A percentile compares a stretch with the other conserved stretches of the same genome.
These are phyloP conservation scores for Nemania sp. DNA, from an alignment of 2,329 filamentous ascomycete genomes.

Conservation along the genomic window DNA sequence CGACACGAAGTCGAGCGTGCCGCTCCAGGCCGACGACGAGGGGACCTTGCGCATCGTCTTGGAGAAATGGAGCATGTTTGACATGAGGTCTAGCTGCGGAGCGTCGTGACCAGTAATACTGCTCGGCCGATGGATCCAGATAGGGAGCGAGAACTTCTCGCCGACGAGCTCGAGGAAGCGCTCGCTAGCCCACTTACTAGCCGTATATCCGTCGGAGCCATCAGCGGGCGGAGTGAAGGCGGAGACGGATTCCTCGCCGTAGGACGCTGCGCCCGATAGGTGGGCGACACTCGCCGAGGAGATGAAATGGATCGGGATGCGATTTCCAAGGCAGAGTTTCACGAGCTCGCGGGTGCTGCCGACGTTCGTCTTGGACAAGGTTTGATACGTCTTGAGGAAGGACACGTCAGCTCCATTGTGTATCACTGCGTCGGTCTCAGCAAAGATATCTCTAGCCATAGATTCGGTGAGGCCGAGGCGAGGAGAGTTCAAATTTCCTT, in stretches of 20 bases:
- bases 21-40: background rate
- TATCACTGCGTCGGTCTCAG: slow-evolving; percentile 51
- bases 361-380: slow-evolving; percentile 43
- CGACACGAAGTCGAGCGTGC: background rate
- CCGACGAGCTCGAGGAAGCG: slow-evolving; percentile 26
- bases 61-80: background rate
- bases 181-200: slow-evolving; percentile 32
- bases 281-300: slow-evolving; percentile 5
- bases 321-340: background rate
- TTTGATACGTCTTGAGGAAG: slow-evolving; percentile 44
- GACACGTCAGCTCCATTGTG: slow-evolving; percentile 53
- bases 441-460: background rate
- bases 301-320: slow-evolving; percentile 15
- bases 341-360: background rate
- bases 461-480: slow-evolving; percentile 1
- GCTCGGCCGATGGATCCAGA: slow-evolving; percentile 6
- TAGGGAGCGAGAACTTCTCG: background rate
- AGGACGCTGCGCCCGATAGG: background rate
- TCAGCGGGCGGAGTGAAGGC: slow-evolving; percentile 11
- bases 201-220: slow-evolving; percentile 7
- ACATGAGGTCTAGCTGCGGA: background rate
- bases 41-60: background rate
- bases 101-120: background rate
- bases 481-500: background rate
- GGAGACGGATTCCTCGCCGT: slow-evolving; percentile 25